A percentile compares a stretch with the other conserved stretches of the same genome.
Conservation (phyloP, 2,329 filamentous ascomycete species). For the Fusarium sp. region DNA sequence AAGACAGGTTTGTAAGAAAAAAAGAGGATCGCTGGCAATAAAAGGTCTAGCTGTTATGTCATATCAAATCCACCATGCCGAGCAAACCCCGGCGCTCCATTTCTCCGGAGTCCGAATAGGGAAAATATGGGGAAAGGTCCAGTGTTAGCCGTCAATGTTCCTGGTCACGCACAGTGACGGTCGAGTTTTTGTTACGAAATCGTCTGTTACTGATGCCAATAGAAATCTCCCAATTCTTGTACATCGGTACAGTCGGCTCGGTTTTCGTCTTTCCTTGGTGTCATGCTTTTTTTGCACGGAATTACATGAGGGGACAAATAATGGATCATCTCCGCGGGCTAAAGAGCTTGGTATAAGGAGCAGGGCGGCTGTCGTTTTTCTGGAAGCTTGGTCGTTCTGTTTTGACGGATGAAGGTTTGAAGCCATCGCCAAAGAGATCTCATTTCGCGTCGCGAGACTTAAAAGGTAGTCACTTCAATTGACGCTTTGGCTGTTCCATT, state of each 20-base stretch:
- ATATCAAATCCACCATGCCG: constrained; percentile 25
- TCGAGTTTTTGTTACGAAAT: constrained; percentile 48
- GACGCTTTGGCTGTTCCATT: background rate
- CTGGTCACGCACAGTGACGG: constrained; percentile 6
- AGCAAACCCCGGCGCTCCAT: constrained; percentile 23
- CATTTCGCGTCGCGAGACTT: background rate
- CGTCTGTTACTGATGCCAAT: constrained; percentile 42
- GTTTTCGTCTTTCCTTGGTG: background rate
- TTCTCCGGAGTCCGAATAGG: constrained; percentile 20
- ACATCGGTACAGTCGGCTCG: constrained; percentile 2
- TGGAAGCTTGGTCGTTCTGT: background rate
- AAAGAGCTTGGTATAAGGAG: constrained; percentile 15
- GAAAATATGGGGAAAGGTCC: constrained; percentile 9
- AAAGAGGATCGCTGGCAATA: background rate
- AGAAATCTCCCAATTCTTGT: background rate
- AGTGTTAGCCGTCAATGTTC: constrained; percentile 30
- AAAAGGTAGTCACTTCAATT: background rate
- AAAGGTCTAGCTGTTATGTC: constrained; percentile 15
- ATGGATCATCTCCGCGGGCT: constrained; percentile 46
- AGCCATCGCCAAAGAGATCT: constrained; percentile 3
- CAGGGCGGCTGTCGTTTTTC: background rate
- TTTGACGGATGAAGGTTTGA: constrained; percentile 1
- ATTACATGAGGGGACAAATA: background rate
- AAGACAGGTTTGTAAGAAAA: background rate
- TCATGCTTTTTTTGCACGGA: background rate